phyloP scores from a whole-genome alignment of 495 filamentous ascomycete genomes.

The Aspergillus bertholletiae region DNA sequence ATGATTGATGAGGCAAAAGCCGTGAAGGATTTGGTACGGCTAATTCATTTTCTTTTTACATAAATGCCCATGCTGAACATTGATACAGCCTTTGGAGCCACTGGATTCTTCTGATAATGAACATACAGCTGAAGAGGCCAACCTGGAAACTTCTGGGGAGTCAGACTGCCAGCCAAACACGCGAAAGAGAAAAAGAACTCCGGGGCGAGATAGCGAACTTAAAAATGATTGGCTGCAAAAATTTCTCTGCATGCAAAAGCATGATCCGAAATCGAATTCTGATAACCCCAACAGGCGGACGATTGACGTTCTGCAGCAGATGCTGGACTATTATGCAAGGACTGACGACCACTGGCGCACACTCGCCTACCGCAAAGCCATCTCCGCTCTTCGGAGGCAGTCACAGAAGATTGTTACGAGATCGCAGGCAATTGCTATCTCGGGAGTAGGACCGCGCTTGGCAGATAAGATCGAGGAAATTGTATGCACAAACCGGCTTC shows the following conservation, averaged over 20 bases:
- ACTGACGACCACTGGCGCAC: constrained; percentile 77
- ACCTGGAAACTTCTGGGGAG: constrained; percentile 15
- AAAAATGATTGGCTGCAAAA: constrained; percentile 43
- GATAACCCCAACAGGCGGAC: constrained; percentile 68
- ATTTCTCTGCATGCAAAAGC: constrained; percentile 68
- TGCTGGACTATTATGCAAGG: constrained; percentile 77
- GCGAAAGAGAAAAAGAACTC: constrained; percentile 29
- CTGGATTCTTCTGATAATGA: constrained; percentile 27
- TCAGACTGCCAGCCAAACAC: constrained; percentile 20
- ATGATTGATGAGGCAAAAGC: constrained; percentile 55
- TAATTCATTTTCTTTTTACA: neutral
- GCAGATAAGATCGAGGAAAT: constrained; percentile 94
- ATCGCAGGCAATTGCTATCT: constrained; percentile 64
- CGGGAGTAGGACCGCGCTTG: constrained; percentile 70
- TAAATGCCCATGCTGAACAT: neutral
- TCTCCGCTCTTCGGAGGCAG: constrained; percentile 68
- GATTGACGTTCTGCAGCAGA: constrained; percentile 74
- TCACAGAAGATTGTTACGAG: constrained; percentile 60
- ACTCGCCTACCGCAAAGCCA: constrained; percentile 76
- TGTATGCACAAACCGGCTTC: constrained; percentile 67
- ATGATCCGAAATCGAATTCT: constrained; percentile 33
- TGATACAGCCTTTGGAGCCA: constrained; percentile 39
- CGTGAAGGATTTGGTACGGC: constrained; percentile 50
- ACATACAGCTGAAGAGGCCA: constrained; percentile 14
- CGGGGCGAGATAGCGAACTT: neutral